phyloP scores from a whole-genome alignment of 2,329 filamentous ascomycete species.

The Fusarium sp. region DNA sequence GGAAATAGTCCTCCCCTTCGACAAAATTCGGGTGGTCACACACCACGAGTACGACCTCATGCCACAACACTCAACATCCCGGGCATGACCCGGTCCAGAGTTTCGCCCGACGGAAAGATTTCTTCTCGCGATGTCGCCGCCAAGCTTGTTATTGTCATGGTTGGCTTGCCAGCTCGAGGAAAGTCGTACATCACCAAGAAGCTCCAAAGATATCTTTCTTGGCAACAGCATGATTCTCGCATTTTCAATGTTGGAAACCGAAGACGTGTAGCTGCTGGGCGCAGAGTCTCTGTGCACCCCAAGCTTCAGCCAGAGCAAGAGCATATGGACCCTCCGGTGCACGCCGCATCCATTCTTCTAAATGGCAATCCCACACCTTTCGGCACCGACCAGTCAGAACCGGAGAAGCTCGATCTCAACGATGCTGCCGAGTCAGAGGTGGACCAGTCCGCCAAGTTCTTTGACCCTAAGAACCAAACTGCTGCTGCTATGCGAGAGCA shows the following conservation, averaged over 20 bases:
- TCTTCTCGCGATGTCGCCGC: constrained; percentile 93
- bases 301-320: constrained; percentile 52
- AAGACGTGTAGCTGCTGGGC: constrained; percentile 80
- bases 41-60: constrained; percentile 81
- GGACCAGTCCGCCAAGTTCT: constrained; percentile 93
- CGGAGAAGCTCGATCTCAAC: constrained; percentile 55
- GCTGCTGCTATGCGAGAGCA: constrained; percentile 89
- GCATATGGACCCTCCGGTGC: constrained; percentile 60
- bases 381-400: constrained; percentile 52
- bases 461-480: constrained; percentile 87
- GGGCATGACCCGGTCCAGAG: constrained; percentile 92
- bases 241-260: constrained; percentile 99
- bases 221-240: constrained; percentile 94
- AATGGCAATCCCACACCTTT: constrained; percentile 62
- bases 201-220: constrained; percentile 92
- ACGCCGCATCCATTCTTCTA: constrained; percentile 68
- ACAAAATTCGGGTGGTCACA: constrained; percentile 80
- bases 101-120: constrained; percentile 95
- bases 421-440: constrained; percentile 60
- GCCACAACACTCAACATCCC: constrained; percentile 97
- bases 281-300: constrained; percentile 54
- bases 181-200: constrained; percentile 99
- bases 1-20: constrained; percentile 71
- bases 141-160: constrained; percentile 98
- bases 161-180: constrained; percentile 91